These are phyloP conservation scores for Arthrocladium fulminans DNA, from an alignment of 2,329 filamentous ascomycete genomes.

Conservation along the genomic window DNA sequence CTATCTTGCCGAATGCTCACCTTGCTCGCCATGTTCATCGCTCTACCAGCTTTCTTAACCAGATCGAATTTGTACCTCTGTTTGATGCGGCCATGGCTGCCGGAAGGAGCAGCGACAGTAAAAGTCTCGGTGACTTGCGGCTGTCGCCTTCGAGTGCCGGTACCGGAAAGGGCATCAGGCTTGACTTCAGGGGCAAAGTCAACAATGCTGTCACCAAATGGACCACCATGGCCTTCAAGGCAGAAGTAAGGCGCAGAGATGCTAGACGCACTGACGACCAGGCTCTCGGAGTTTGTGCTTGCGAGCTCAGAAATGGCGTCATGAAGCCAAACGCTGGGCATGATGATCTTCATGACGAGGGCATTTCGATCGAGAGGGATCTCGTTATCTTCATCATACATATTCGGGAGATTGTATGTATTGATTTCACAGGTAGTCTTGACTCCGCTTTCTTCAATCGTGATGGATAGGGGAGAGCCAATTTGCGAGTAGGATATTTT, in stretches of 20 bases:
- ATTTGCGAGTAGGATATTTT: conserved; percentile 66
- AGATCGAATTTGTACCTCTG: conserved; percentile 82
- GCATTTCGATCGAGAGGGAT: conserved; percentile 81
- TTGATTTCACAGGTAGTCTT: conserved; percentile 83
- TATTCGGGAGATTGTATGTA: conserved; percentile 58
- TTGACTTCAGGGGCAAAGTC: conserved; percentile 48
- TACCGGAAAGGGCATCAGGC: conserved; percentile 30
- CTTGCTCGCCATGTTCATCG: conserved; percentile 89
- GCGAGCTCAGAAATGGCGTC: conserved; percentile 47
- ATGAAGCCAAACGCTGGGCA: conserved; percentile 52
- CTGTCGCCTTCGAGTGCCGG: conserved; percentile 25
- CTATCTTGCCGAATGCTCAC: conserved; percentile 81
- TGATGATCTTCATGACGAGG: conserved; percentile 86
- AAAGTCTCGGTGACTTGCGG: conserved; percentile 43
- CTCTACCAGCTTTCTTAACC: conserved; percentile 73
- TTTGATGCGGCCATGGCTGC: conserved; percentile 51
- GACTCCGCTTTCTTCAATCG: conserved; percentile 75
- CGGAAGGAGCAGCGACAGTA: conserved; percentile 50
- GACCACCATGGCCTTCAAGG: conserved; percentile 55
- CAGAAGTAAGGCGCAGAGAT: conserved; percentile 59
- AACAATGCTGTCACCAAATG: conserved; percentile 52
- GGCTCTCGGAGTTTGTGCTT: conserved; percentile 59
- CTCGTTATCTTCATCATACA: conserved; percentile 54
- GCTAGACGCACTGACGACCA: conserved; percentile 59
- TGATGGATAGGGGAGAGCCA: conserved; percentile 73